A percentile compares a stretch with the other conserved stretches of the same genome.
Conservation (phyloP, 176 grass and related monocot genomes). For the Oryza nivara region DNA sequence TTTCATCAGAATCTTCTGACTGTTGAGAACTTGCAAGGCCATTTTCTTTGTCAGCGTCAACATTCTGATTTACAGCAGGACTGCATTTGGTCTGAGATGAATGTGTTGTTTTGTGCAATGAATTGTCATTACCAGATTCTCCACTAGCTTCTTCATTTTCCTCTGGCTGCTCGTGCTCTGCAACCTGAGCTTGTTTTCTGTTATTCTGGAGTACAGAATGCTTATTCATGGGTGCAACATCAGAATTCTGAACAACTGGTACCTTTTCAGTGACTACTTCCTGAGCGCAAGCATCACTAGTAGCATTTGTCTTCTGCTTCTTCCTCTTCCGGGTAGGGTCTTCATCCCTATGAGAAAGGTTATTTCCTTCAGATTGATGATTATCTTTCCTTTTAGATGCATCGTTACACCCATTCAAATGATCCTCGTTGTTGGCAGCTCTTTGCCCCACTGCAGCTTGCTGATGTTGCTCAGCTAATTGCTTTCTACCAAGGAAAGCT, state of each 20-base stretch:
- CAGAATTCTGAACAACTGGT: slow-evolving; percentile 10
- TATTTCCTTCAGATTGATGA: slow-evolving; percentile 9
- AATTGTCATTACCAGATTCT: slow-evolving; percentile 38
- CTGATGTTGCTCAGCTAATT: not conserved
- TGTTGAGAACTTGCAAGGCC: slow-evolving; percentile 27
- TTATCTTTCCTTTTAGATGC: slow-evolving; percentile 7
- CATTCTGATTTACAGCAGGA: slow-evolving; percentile 29
- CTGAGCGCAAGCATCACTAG: slow-evolving; percentile 19
- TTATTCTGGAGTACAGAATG: slow-evolving; percentile 28
- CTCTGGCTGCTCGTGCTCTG: slow-evolving; percentile 26
- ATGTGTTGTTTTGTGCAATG: slow-evolving; percentile 21
- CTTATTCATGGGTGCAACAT: slow-evolving; percentile 19
- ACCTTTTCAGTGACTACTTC: slow-evolving; percentile 29
- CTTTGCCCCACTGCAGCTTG: slow-evolving; percentile 14
- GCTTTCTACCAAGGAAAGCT: slow-evolving; percentile 35
- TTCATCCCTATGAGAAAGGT: slow-evolving; percentile 30
- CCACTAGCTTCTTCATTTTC: slow-evolving; percentile 29
- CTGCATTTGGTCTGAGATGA: slow-evolving; percentile 28
- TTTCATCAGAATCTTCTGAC: slow-evolving; percentile 34
- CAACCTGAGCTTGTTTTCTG: slow-evolving; percentile 15
- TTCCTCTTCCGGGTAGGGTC: slow-evolving; percentile 12
- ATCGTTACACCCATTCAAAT: slow-evolving; percentile 33
- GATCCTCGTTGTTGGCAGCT: slow-evolving; percentile 11
- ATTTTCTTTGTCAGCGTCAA: slow-evolving; percentile 25
- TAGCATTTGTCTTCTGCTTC: slow-evolving; percentile 35